Conservation (phyloP, 2,329 filamentous ascomycete species). For the Cladosporium sp. region DNA sequence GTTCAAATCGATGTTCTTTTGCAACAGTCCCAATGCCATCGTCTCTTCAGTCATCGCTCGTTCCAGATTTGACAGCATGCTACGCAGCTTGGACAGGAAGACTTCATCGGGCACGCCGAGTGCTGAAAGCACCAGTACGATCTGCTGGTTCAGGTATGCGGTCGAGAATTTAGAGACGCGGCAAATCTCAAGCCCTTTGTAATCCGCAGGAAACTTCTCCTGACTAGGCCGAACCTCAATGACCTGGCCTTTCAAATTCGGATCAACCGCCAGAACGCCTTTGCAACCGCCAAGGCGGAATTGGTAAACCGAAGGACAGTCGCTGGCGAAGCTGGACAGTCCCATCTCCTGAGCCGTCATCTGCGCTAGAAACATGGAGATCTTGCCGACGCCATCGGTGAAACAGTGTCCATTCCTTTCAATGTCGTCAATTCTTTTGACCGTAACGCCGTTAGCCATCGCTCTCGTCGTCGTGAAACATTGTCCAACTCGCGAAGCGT, state of each 20-base stretch:
- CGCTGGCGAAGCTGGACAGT: conserved; percentile 43
- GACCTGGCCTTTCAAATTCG: conserved; percentile 53
- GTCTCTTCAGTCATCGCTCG: conserved; percentile 60
- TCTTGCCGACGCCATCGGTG: conserved; percentile 87
- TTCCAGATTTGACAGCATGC: conserved; percentile 63
- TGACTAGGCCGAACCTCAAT: conserved; percentile 80
- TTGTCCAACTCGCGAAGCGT: conserved; percentile 82
- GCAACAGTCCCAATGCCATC: conserved; percentile 62
- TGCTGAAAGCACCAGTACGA: conserved; percentile 75
- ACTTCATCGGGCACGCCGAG: conserved; percentile 63
- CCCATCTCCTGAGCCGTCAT: conserved; percentile 67
- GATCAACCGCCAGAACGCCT: conserved; percentile 74
- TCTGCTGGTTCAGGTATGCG: conserved; percentile 81
- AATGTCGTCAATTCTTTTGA: conserved; percentile 62
- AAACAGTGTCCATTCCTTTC: conserved; percentile 64
- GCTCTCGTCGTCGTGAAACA: conserved; percentile 90
- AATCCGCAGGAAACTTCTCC: conserved; percentile 70
- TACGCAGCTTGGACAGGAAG: conserved; percentile 61
- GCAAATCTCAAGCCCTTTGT: conserved; percentile 77
- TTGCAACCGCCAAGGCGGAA: conserved; percentile 92
- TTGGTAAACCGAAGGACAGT: conserved; percentile 75
- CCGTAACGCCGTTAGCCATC: conserved; percentile 55
- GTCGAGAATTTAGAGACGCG: conserved; percentile 68
- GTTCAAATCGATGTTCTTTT: conserved; percentile 76
- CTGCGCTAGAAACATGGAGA: conserved; percentile 70